Conservation (phyloP, 306 rosid species). For the Trifolium repens region DNA sequence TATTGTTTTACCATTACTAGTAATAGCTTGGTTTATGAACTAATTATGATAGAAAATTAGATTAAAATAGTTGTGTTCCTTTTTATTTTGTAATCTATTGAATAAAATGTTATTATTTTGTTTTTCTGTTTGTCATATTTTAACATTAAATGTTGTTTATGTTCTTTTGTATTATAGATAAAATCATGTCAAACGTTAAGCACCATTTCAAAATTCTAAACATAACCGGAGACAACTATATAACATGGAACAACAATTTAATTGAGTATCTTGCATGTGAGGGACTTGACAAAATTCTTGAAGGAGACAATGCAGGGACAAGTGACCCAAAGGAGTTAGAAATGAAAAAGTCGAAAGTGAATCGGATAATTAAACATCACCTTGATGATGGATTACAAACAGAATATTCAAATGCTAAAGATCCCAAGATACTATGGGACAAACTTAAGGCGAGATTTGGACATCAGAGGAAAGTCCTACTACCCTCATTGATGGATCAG, state of each 20-base stretch:
- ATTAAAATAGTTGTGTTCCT: no score
- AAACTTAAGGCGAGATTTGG: background rate
- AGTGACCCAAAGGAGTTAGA: background rate
- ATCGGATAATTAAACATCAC: background rate
- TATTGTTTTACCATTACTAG: background rate
- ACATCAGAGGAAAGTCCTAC: background rate
- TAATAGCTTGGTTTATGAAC: background rate
- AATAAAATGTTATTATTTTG: background rate
- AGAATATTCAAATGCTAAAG: background rate
- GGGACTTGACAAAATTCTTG: background rate
- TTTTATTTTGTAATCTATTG: no score
- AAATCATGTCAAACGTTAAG: background rate
- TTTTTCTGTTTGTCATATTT: no score
- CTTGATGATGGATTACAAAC: background rate
- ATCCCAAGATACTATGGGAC: background rate
- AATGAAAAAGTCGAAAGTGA: background rate
- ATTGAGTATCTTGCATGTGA: background rate
- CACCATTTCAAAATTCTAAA: background rate
- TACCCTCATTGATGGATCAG: background rate
- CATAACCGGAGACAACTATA: background rate
- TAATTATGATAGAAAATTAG: no score
- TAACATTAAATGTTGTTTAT: no score
- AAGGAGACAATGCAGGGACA: background rate
- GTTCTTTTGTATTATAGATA: no score
- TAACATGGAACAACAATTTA: background rate